A percentile compares a stretch with the other conserved stretches of the same genome.
Evolutionary conservation across 2,329 filamentous ascomycete species (phyloP).

Genomic region (Ophiocordyceps polyrhachis-furcata): DNA sequence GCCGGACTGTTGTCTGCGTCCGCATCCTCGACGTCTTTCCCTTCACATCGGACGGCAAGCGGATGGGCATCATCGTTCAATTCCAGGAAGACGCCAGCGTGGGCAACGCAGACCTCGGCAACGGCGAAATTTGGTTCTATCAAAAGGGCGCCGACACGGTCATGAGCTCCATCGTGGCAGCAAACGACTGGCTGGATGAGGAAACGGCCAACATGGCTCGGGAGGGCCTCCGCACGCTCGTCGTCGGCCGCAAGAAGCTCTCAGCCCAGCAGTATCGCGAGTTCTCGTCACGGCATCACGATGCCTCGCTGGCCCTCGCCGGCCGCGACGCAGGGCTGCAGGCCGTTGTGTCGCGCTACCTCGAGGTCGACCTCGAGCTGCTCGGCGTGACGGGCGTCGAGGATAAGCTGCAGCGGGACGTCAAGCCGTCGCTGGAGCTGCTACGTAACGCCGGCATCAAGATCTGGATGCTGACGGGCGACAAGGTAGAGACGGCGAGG

Average conservation of each 20-base stretch:
- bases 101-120: slow-evolving; percentile 28
- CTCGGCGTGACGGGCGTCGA: slow-evolving; percentile 96
- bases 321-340: slow-evolving; percentile 71
- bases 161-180: slow-evolving; percentile 86
- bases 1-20: slow-evolving; percentile 61
- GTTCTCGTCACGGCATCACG: slow-evolving; percentile 56
- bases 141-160: slow-evolving; percentile 97
- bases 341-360: slow-evolving; percentile 55
- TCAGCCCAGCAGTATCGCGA: slow-evolving; percentile 62
- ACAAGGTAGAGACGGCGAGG: slow-evolving; percentile 94
- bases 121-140: slow-evolving; percentile 90
- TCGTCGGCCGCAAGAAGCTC: slow-evolving; percentile 81
- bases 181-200: slow-evolving; percentile 97
- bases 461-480: slow-evolving; percentile 98
- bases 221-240: slow-evolving; percentile 82
- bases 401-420: slow-evolving; percentile 87
- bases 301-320: slow-evolving; percentile 63
- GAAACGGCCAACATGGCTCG: slow-evolving; percentile 99
- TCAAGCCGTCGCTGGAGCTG: slow-evolving; percentile 87
- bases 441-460: slow-evolving; percentile 95
- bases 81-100: slow-evolving; percentile 44
- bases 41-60: slow-evolving; percentile 93
- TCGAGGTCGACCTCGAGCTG: slow-evolving; percentile 79
- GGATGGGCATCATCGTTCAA: slow-evolving; percentile 92
- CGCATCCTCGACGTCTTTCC: slow-evolving; percentile 89